These are phyloP conservation scores for Beta lomatogona DNA, from an alignment of 179 eudicot genomes.

Conservation along the genomic window DNA sequence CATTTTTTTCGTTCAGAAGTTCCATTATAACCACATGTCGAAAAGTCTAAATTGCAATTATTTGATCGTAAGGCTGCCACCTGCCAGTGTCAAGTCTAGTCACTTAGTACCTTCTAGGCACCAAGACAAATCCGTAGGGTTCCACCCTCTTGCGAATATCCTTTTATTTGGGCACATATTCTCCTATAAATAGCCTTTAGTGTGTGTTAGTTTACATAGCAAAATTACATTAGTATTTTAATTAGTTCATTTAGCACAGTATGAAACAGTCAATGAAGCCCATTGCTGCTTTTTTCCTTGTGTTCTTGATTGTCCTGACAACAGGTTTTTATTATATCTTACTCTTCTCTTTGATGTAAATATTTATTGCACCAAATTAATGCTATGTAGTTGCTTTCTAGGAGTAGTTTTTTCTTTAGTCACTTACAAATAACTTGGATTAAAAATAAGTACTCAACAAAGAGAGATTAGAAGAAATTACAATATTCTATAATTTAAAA, in stretches of 20 bases:
- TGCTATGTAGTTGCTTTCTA: too few species aligned
- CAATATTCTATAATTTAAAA: too few species aligned
- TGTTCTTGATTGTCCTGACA: slow-evolving; percentile 20
- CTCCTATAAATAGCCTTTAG: slow-evolving; percentile 6
- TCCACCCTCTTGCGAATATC: background rate
- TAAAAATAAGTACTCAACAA: too few species aligned
- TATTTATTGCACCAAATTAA: background rate
- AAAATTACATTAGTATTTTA: background rate
- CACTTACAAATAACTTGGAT: too few species aligned
- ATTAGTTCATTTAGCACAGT: background rate
- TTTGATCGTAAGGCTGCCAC: background rate
- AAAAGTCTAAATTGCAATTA: too few species aligned
- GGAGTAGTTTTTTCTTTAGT: too few species aligned
- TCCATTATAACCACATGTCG: too few species aligned
- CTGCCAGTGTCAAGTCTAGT: background rate
- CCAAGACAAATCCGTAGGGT: background rate
- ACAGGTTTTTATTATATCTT: slow-evolving; percentile 27
- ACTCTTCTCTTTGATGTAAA: too few species aligned
- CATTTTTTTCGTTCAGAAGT: too few species aligned
- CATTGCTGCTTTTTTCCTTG: slow-evolving; percentile 24
- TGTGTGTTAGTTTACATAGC: background rate
- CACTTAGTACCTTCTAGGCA: background rate
- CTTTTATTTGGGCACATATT: background rate
- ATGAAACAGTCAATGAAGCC: slow-evolving; percentile 26
- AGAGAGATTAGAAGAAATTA: too few species aligned